Percentiles rank a stretch among this genome's conserved stretches.
Evolutionary conservation across 1,139 yeast genomes (phyloP).

Genomic region (Torulaspora globosa): DNA sequence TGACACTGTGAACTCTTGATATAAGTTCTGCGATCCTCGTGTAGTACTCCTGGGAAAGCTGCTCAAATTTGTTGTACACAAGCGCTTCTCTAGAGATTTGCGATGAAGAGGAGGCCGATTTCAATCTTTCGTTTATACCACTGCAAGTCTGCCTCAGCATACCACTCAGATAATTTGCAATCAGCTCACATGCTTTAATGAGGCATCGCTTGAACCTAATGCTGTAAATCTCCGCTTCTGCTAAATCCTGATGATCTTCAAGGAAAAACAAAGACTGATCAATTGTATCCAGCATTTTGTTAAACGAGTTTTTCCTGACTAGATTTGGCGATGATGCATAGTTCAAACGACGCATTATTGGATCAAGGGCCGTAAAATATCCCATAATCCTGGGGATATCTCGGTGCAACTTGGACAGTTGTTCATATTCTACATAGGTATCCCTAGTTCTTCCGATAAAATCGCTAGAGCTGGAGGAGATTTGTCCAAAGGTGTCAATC

Average conservation of each 20-base stretch:
- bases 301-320: constrained; percentile 56
- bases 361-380: constrained; percentile 67
- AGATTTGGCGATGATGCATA: constrained; percentile 50
- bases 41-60: constrained; percentile 43
- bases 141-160: constrained; percentile 49
- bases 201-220: constrained; percentile 79
- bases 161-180: constrained; percentile 60
- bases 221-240: constrained; percentile 66
- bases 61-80: constrained; percentile 58
- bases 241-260: constrained; percentile 49
- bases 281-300: constrained; percentile 50
- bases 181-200: constrained; percentile 74
- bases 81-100: constrained; percentile 50
- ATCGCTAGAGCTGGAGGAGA: constrained; percentile 19
- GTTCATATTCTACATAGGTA: constrained; percentile 50
- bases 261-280: constrained; percentile 57
- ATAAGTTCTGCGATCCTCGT: constrained; percentile 50
- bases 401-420: constrained; percentile 43
- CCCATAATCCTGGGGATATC: constrained; percentile 52
- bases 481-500: constrained; percentile 20
- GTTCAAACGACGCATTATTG: constrained; percentile 63
- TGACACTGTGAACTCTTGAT: constrained; percentile 40
- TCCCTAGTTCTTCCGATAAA: constrained; percentile 38
- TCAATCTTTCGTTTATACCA: constrained; percentile 36
- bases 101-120: constrained; percentile 25